Percentiles rank a stretch among this genome's conserved stretches.
Conservation (phyloP, 768 basidiomycete genomes). For the Amyloporia xantha region DNA sequence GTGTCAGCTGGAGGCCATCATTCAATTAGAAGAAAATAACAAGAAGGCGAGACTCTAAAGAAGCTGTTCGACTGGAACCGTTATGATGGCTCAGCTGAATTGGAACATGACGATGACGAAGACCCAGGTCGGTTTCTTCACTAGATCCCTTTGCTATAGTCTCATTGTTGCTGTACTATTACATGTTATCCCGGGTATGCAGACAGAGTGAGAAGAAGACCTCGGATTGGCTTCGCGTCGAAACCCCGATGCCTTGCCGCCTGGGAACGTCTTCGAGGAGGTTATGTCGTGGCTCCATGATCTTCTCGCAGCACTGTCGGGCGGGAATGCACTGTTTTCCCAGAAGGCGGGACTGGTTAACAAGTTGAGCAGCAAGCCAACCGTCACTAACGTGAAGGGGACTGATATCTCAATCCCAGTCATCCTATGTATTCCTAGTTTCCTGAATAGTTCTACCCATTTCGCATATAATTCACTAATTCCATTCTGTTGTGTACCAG, state of each 20-base stretch:
- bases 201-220: conserved; percentile 36
- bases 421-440: conserved; percentile 51
- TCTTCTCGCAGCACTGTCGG: conserved; percentile 32
- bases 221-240: conserved; percentile 50
- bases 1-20: conserved; percentile 56
- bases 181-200: conserved; percentile 55
- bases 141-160: neutral
- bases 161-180: neutral
- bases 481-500: neutral
- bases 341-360: conserved; percentile 64
- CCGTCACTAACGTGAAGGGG: neutral
- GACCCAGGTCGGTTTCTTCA: conserved; percentile 43
- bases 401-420: conserved; percentile 29
- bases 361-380: conserved; percentile 32
- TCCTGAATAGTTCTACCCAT: conserved; percentile 44
- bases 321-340: conserved; percentile 62
- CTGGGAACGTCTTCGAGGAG: conserved; percentile 50
- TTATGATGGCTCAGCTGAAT: conserved; percentile 39
- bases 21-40: conserved; percentile 45
- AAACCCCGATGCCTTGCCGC: conserved; percentile 73
- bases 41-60: conserved; percentile 27
- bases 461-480: conserved; percentile 50
- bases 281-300: conserved; percentile 41
- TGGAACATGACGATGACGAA: conserved; percentile 54
- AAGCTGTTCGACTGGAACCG: conserved; percentile 30